Base-by-base conservation (phyloP, 371 early-diverging fungal species). In the Smittium culicis region DNA sequence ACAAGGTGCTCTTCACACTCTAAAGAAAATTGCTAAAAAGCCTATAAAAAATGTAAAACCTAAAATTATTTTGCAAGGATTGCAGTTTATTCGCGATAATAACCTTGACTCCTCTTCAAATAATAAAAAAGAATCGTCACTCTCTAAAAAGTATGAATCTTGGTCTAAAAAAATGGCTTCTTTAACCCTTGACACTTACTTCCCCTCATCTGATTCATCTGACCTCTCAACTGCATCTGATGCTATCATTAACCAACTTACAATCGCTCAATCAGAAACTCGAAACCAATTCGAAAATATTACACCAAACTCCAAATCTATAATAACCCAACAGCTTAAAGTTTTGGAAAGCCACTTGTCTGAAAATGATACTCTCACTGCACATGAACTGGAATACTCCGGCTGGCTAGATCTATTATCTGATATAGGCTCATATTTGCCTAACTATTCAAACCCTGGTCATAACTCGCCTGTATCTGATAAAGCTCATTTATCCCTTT, bases 351-450 rank as follows among this genome's bases (percentile, higher is more conserved):
- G 5, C 5, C 57, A 57, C 5, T 25, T 62, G 24, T 14, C 34
- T 25, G 30, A 29, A 20, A 31, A 14, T 24, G 32, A 62, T 8
- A 31, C 29, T 28, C 3, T 62, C 3, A 62, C 62, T 29, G 62
- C 24, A 11, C 32, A 62, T 35, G 62, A 62, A 25, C 25, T 62
- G 16, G 62, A 62, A 29, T 25, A 34, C 8, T 27, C 25, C 30
- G 62, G 62, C 5, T 62, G 62, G 62, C 25, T 62, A 29, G 32
- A 62, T 28, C 35, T 62, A 2, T 31, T 62, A 11, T 32, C 62
- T 16, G 62, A 62, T 27, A 31, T 62, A 5, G 30, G 62, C 25
- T 8, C 3, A 2, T 35, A 5, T 62, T 27, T 57, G 20, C 20
- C 45, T 45, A 20, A 45, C 5, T 45, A 5, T 11, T 20, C 20